Evolutionary conservation across 257 asterid genomes (phyloP), one percentile per base, ranked within the genome.

Genomic region (Eucommia ulmoides): DNA sequence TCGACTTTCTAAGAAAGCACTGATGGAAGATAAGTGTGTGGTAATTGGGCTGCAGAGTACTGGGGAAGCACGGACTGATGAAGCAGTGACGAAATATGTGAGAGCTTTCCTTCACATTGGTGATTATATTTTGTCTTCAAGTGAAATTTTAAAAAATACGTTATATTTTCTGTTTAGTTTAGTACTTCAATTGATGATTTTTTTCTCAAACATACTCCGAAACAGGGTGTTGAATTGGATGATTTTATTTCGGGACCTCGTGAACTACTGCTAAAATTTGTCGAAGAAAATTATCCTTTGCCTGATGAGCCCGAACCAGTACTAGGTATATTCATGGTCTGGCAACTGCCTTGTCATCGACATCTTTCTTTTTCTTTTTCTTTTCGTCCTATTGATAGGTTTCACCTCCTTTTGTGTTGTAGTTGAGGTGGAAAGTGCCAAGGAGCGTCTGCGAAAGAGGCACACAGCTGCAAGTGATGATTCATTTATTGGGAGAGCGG

Each of bases 201-300:
- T 8, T 42, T 42, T 18, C 19, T 16, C 9, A 6, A 17, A 15
- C 22, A 33, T 42, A 47, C 6, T 33, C 58, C 53, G 56, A 57
- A 51, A 47, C 15, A 42, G 96, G 98, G 98, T 62, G 59, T 70
- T 73, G 98, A 86, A 60, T 96, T 86, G 64, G 98, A 91, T 56
- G 98, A 86, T 79, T 91, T 91, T 66, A 54, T 91, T 62, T 91
- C 98, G 63, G 98, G 98, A 62, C 98, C 98, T 57, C 95, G 95
- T 55, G 98, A 91, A 65, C 64, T 91, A 58, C 65, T 91, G 78
- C 79, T 91, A 56, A 91, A 91, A 78, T 83, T 86, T 74, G 98
- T 86, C 50, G 96, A 83, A 69, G 98, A 91, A 60, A 83, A 77
- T 61, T 91, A 91, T 72, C 96, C 98, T 21, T 74, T 91, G 67